Conservation (phyloP, 805 yeast species). For the Grigorovia transvaalensis region DNA sequence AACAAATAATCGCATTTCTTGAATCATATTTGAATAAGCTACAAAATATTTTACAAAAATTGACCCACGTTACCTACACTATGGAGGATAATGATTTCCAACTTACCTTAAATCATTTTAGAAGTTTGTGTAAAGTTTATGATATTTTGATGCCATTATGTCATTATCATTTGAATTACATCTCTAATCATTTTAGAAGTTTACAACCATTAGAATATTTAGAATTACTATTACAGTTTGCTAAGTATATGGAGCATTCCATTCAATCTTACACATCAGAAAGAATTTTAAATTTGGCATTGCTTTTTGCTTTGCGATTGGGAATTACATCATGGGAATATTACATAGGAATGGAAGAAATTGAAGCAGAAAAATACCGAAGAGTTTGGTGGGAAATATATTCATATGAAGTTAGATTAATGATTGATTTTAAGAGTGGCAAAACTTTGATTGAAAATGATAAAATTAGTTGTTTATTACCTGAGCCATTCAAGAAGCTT, state of each 20-base stretch:
- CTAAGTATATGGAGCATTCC: constrained; percentile 20
- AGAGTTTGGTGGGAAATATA: constrained; percentile 25
- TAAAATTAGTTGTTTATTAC: constrained; percentile 19
- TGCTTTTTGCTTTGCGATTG: constrained; percentile 15
- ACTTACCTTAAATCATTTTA: constrained; percentile 6
- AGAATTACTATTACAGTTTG: constrained; percentile 16
- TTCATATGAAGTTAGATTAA: constrained; percentile 15
- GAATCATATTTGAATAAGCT: constrained; percentile 3
- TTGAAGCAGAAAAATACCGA: constrained; percentile 19
- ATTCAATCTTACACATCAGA: constrained; percentile 17
- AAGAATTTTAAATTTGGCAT: constrained; percentile 15
- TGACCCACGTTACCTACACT: neutral
- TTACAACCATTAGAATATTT: constrained; percentile 11
- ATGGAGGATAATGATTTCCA: neutral
- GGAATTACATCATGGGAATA: constrained; percentile 27
- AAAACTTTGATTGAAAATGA: constrained; percentile 14
- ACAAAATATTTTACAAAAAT: constrained; percentile 8
- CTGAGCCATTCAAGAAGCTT: constrained; percentile 16
- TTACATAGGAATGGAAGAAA: constrained; percentile 23
- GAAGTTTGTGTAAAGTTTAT: constrained; percentile 12
- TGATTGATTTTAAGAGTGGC: constrained; percentile 13
- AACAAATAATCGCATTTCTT: constrained; percentile 10
- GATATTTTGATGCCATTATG: constrained; percentile 16
- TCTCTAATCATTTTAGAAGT: neutral
- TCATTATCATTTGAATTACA: constrained; percentile 14